phyloP scores from a whole-genome alignment of 306 rosid genomes.

The Pueraria montana region DNA sequence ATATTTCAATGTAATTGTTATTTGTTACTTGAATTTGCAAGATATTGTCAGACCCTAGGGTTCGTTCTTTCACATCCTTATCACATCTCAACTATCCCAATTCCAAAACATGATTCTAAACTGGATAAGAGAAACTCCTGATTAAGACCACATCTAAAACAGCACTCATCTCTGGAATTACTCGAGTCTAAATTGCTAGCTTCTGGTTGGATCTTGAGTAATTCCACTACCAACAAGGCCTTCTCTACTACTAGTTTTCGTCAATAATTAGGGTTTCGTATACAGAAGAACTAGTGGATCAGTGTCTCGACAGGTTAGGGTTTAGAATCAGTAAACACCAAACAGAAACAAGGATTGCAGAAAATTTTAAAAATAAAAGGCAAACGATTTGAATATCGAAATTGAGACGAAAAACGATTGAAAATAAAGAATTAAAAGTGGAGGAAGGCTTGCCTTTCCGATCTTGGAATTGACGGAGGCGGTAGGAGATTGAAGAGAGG shows the following conservation, averaged over 20 bases:
- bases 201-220: not conserved
- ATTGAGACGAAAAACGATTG: not conserved
- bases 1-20: not conserved
- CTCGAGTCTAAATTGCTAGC: not conserved
- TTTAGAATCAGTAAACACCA: conserved; percentile 34
- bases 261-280: not conserved
- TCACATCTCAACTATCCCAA: not conserved
- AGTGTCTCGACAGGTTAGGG: conserved; percentile 4
- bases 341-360: not conserved
- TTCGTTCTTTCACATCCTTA: not conserved
- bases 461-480: conserved; percentile 65
- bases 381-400: not conserved
- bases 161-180: not conserved
- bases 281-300: not conserved
- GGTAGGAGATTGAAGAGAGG: conserved; percentile 47
- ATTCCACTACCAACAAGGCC: not conserved
- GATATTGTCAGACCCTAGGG: not conserved
- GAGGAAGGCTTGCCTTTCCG: conserved; percentile 58
- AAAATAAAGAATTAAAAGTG: not conserved
- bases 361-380: not conserved
- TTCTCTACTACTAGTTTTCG: not conserved
- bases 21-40: not conserved
- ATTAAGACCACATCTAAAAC: not conserved
- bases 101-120: not conserved
- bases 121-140: not conserved